Evolutionary conservation across 108 stramenopile species (phyloP).

Genomic region (Fragilariopsis cylindrus): DNA sequence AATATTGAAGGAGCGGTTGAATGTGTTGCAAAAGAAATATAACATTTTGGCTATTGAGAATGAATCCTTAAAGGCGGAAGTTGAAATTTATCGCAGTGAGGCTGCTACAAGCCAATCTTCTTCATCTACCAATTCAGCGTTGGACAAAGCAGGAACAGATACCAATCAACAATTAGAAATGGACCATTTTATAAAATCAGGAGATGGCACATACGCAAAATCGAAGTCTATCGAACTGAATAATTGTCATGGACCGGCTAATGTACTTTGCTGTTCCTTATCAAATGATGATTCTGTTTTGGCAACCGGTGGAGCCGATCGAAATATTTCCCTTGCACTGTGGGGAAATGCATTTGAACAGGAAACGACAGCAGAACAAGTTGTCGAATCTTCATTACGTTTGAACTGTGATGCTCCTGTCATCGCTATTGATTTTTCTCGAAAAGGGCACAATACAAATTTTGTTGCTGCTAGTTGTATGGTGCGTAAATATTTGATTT

Average conservation of each 20-base stretch:
- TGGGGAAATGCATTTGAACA: constrained; percentile 45
- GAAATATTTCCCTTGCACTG: constrained; percentile 40
- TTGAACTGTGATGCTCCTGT: constrained; percentile 72
- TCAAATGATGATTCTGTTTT: constrained; percentile 64
- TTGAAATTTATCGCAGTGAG: constrained; percentile 77
- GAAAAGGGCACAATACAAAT: constrained; percentile 28
- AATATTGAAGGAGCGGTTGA: constrained; percentile 71
- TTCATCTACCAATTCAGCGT: constrained; percentile 1
- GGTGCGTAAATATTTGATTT: neutral
- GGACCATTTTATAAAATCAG: constrained; percentile 72
- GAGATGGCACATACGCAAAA: constrained; percentile 59
- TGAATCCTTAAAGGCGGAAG: constrained; percentile 70
- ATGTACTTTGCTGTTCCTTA: constrained; percentile 68
- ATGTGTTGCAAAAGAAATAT: constrained; percentile 53
- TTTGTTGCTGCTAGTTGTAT: constrained; percentile 74
- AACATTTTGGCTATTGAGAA: constrained; percentile 63
- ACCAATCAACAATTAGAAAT: constrained; percentile 10
- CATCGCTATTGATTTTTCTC: constrained; percentile 69
- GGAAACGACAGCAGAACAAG: constrained; percentile 14
- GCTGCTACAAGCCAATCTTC: constrained; percentile 19
- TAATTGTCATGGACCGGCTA: constrained; percentile 58
- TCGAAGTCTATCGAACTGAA: constrained; percentile 48
- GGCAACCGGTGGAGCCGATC: constrained; percentile 83
- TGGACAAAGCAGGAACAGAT: neutral
- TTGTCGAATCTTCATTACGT: constrained; percentile 40